Base-by-base conservation (phyloP, 345 rosid genomes). In the Passiflora organensis region DNA sequence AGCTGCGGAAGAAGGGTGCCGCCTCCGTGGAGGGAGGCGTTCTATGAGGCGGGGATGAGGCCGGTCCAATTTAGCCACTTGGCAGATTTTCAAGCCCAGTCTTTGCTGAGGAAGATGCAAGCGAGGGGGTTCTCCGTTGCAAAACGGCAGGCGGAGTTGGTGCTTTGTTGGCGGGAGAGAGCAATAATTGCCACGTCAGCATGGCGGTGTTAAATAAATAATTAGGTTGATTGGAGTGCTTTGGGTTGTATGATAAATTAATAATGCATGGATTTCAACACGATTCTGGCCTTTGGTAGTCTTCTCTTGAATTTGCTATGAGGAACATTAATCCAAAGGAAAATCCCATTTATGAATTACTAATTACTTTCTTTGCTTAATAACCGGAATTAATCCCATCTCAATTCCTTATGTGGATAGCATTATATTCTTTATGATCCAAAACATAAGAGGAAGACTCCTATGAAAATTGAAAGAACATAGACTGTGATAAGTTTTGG, bases 41-140 rank as follows among this genome's bases (percentile, higher is more conserved):
- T 94, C 18, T 64, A 54, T 10, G 87, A 75, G 62, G 87, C 87
- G 39, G 97, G 96, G 56, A 67, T 94, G 89, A 80, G 93, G 80
- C 66, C 85, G 66, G 73, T 85, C 23, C 71, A 62, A 56, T 51
- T 83, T 66, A 94, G 97, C 58, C 96, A 79, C 68, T 89, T 89
- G n/a, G 97, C 97, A 13, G 89, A 83, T 32, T 82, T 69, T 48
- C 97, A 83, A 64, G 97, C 95, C 0, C 89, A 87, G 79, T 76
- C 69, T 64, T 69, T 94, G 73, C 51, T 89, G 38, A 80, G 84
- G 60, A 85, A 79, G 65, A 80, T 89, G 21, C 89, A 82, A 46
- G 89, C 77, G 37, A 66, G 80, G 63, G 99, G 97, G 8, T 94
- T 94, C 89, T 78, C 77, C 75, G 97, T 87, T 81, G 97, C 81